These are phyloP conservation scores for Corrigiola litoralis DNA, from an alignment of 179 eudicot genomes.

Conservation along the genomic window DNA sequence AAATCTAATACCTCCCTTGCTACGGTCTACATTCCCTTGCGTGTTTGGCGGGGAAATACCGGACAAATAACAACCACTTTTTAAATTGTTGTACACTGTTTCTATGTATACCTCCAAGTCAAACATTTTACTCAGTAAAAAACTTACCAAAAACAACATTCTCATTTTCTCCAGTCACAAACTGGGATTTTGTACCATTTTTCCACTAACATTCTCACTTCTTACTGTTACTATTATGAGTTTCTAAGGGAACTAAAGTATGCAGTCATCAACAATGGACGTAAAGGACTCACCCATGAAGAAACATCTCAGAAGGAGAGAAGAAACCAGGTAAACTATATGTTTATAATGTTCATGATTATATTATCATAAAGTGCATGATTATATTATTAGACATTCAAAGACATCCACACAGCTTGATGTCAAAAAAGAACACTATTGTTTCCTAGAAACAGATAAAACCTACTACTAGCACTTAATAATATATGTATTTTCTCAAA, in stretches of 20 bases:
- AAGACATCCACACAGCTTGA: neutral
- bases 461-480: neutral
- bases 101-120: neutral
- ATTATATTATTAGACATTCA: no score
- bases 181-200: neutral
- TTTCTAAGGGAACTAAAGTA: neutral
- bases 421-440: neutral
- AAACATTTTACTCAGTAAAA: conserved; percentile 15
- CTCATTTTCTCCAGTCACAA: neutral
- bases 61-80: neutral
- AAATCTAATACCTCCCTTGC: conserved; percentile 17
- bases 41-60: conserved; percentile 35
- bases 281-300: conserved; percentile 4
- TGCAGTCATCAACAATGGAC: conserved; percentile 20
- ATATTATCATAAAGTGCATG: neutral
- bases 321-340: conserved; percentile 17
- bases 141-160: neutral
- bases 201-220: neutral
- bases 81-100: neutral
- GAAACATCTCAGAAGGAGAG: conserved; percentile 9
- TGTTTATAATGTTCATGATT: neutral
- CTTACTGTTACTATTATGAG: neutral
- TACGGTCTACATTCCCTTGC: conserved; percentile 33
- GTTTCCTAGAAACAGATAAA: neutral
- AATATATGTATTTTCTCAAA: neutral